Evolutionary conservation across 2,329 filamentous ascomycete genomes (phyloP).

Genomic region (Fonsecaea monophora): DNA sequence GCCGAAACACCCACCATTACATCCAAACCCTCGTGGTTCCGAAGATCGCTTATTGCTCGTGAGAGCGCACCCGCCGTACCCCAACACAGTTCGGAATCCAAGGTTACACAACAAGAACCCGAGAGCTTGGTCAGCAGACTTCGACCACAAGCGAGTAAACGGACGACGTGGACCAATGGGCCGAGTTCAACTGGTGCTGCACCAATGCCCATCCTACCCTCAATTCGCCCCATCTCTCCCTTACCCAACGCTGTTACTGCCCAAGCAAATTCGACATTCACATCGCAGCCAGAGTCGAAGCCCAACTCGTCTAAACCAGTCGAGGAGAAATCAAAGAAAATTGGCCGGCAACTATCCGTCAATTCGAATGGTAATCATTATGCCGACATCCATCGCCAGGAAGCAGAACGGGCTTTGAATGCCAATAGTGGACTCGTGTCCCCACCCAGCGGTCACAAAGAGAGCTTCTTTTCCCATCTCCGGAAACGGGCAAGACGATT

Average conservation of each 20-base stretch:
- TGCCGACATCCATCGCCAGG: constrained; percentile 83
- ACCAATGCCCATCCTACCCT: constrained; percentile 94
- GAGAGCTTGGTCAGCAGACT: constrained; percentile 59
- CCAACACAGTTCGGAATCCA: constrained; percentile 47
- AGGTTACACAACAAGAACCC: constrained; percentile 50
- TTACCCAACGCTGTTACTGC: constrained; percentile 91
- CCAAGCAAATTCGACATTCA: constrained; percentile 74
- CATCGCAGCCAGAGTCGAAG: constrained; percentile 53
- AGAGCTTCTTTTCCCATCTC: constrained; percentile 97
- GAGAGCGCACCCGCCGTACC: constrained; percentile 69
- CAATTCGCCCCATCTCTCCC: constrained; percentile 93
- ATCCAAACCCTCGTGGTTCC: constrained; percentile 94
- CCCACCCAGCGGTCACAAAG: constrained; percentile 80
- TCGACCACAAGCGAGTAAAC: constrained; percentile 72
- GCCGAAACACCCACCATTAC: constrained; percentile 65
- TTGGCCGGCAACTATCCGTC: constrained; percentile 90
- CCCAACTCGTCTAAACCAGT: constrained; percentile 46
- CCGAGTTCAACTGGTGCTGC: constrained; percentile 70
- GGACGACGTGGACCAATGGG: constrained; percentile 92
- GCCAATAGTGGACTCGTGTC: constrained; percentile 78
- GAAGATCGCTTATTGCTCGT: constrained; percentile 87
- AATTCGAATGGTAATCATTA: constrained; percentile 94
- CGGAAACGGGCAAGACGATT: constrained; percentile 90
- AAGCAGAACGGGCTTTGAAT: constrained; percentile 88
- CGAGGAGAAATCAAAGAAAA: constrained; percentile 81